Base-by-base conservation (phyloP, 345 rosid species). In the Pugionium dolabratum region DNA sequence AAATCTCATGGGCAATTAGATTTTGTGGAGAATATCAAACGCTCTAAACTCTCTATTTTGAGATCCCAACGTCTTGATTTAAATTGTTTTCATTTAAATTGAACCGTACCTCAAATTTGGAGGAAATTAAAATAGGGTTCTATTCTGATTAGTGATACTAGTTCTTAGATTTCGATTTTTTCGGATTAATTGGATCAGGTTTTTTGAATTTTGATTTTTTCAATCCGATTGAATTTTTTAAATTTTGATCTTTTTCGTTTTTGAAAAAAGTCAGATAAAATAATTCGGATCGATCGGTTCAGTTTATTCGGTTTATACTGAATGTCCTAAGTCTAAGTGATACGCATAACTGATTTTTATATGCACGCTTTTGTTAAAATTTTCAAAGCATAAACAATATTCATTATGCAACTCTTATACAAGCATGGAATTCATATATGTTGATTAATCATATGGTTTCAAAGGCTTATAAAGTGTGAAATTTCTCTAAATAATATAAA, bases 11-110 rank as follows among this genome's bases (percentile, higher is more conserved):
- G 9, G 46, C 26, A 56, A 27, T 5, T 28, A 37, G 18, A 39
- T 36, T 28, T 40, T 30, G 36, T 57, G 34, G 35, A 57, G 34
- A 27, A 57, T 4, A 57, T 56, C 34, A 39, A 30, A 41, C 62
- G 2, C 36, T 58, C 31, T n/a, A 42, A 58, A 10, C 3, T 58
- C 27, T 10, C 2, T 57, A 2, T 27, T 26, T 6, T 53, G 6
- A 33, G 41, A 59, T 60, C n/a, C 11, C 11, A 43, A 8, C 29
- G 29, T 43, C 6, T 61, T 46, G 26, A 46, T 46, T 9, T 36
- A 27, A 47, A 35, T 35, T 47, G 8, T 35, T 34, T 46, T 28
- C 26, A 2, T 42, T 59, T 18, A 18, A 18, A 18, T 18, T 18
- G 18, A 18, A 18, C 18, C 18, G 18, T 18, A 18, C 0, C 18